Evolutionary conservation across 306 rosid species (phyloP), one percentile per base, ranked within the genome.

Genomic region (Cucumis cinereus): DNA sequence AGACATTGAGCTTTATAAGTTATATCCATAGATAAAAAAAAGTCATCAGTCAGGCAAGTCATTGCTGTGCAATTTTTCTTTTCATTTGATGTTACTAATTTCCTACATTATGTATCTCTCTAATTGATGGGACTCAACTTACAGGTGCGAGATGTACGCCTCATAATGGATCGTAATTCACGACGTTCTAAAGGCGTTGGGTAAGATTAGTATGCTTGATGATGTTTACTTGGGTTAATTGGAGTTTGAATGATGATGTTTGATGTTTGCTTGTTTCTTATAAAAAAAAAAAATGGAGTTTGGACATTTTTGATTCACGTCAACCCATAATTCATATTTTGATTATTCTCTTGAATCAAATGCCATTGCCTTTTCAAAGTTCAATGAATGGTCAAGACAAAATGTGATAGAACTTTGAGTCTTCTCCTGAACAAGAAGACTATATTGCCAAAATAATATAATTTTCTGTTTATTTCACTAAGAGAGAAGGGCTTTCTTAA

Each of bases 111-210:
- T 77, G 45, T 8, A 10, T 56, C 47, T 56, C 40, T 36, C 40
- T 22, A 23, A 74, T 54, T 64, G 14, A 45, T 59, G 73, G 36
- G 47, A 62, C 64, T 40, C 76, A 57, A 26, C 79, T 73, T 81
- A 60, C 81, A 94, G 99, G 99, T 94, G 67, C 97, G 99, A 54
- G 99, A 94, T 79, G 99, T 92, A 78, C 96, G 97, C 49, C 90
- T 94, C 74, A 94, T 94, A 81, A 89, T 94, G 99, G 99, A 92
- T 82, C 97, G 99, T 72, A 94, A 85, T 86, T 90, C 97, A 67
- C 89, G 97, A 74, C 97, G 99, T 77, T 94, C 99, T 9, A 94
- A 94, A 86, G 99, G 99, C 71, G 91, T 92, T 84, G 99, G 99
- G 99, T 94, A 81, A 35, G 96, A 81, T 62, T 81, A 67, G 12